A percentile compares a stretch with the other conserved stretches of the same genome.
These are phyloP conservation scores for Lojkania enalia DNA, from an alignment of 2,329 filamentous ascomycete species.

Conservation along the genomic window DNA sequence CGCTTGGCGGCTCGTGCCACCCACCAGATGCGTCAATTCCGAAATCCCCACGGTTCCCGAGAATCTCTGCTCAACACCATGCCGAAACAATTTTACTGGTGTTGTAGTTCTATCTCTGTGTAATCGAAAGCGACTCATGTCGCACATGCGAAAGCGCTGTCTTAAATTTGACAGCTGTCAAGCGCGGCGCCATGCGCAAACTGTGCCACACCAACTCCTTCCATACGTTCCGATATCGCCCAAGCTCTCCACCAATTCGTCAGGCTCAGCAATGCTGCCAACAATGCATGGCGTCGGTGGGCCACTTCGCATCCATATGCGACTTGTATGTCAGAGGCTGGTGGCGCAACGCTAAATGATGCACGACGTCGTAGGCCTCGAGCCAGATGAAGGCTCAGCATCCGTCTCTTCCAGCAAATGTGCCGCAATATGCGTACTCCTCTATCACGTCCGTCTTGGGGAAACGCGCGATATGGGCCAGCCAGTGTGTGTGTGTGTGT, in stretches of 20 bases:
- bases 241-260: slow-evolving; percentile 8
- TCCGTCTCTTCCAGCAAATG: too few relatives aligned
- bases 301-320: too few relatives aligned
- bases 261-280: background rate
- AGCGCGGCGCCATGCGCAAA: background rate
- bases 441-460: too few relatives aligned
- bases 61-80: background rate
- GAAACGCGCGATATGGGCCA: too few relatives aligned
- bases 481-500: too few relatives aligned
- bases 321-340: too few relatives aligned
- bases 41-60: too few relatives aligned
- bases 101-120: too few relatives aligned
- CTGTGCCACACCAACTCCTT: slow-evolving; percentile 3
- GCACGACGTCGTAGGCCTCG: slow-evolving; percentile 3
- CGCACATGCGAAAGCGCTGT: background rate
- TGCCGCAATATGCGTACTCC: slow-evolving; percentile 15
- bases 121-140: background rate
- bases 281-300: background rate
- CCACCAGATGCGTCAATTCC: too few relatives aligned
- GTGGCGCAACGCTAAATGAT: background rate
- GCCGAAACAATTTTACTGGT: background rate
- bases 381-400: too few relatives aligned
- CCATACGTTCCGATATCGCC: slow-evolving; percentile 8
- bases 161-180: slow-evolving; percentile 1
- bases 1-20: background rate